A percentile compares a stretch with the other conserved stretches of the same genome.
Conservation (phyloP, 2,329 filamentous ascomycete genomes). For the Trichoderma oligosporum region DNA sequence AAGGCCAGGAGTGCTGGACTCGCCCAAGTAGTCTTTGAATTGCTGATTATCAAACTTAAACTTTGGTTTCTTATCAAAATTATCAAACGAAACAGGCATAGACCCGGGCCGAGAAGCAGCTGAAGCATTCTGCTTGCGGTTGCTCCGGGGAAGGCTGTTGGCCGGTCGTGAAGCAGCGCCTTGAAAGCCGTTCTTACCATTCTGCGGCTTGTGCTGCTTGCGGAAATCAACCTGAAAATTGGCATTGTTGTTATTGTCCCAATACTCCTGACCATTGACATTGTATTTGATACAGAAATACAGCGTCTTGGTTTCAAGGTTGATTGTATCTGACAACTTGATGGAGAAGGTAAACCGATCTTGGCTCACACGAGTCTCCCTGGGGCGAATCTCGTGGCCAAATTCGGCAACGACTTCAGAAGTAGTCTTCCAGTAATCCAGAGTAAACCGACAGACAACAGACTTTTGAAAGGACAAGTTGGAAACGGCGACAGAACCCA, state of each 20-base stretch:
- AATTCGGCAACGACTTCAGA: constrained; percentile 92
- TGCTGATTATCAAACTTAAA: constrained; percentile 58
- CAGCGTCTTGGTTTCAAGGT: constrained; percentile 88
- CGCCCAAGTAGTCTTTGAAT: constrained; percentile 60
- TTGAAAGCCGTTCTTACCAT: constrained; percentile 52
- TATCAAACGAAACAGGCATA: constrained; percentile 60
- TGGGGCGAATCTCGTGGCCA: constrained; percentile 69
- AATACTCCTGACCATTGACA: constrained; percentile 79
- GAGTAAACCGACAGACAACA: constrained; percentile 88
- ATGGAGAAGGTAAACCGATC: constrained; percentile 95
- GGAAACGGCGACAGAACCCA: constrained; percentile 78
- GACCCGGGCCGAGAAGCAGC: constrained; percentile 50
- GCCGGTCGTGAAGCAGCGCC: constrained; percentile 49
- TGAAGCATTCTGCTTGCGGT: constrained; percentile 45
- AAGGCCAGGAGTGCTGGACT: constrained; percentile 54
- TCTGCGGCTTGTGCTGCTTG: constrained; percentile 67
- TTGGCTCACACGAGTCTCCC: constrained; percentile 61
- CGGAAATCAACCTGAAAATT: constrained; percentile 95
- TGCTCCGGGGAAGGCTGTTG: constrained; percentile 64
- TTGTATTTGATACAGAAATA: constrained; percentile 88
- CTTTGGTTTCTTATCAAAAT: constrained; percentile 63
- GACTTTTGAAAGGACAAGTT: constrained; percentile 88
- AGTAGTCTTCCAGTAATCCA: constrained; percentile 98
- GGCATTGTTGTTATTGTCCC: constrained; percentile 85
- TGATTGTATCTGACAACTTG: constrained; percentile 84